Percentiles rank a stretch among this genome's conserved stretches.
These are phyloP conservation scores for Pterocarpus macrocarpus DNA, from an alignment of 306 rosid genomes.

Conservation along the genomic window DNA sequence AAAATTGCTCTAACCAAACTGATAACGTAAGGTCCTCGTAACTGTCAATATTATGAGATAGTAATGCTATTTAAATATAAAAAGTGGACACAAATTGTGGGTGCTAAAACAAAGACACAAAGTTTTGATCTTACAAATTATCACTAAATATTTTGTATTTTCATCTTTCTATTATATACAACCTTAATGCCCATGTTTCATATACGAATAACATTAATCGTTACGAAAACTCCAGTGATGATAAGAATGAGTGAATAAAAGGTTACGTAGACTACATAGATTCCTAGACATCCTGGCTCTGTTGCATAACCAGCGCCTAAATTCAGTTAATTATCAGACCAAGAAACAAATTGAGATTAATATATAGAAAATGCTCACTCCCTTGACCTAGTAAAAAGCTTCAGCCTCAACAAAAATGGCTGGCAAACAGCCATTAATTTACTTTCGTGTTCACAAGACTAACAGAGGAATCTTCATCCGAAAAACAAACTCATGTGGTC, in stretches of 20 bases:
- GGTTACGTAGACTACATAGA: not conserved
- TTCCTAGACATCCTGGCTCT: not conserved
- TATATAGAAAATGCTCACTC: not conserved
- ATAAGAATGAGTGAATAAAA: not conserved
- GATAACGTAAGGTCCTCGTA: no score
- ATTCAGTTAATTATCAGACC: not conserved
- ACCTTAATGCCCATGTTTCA: no score
- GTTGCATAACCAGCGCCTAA: not conserved
- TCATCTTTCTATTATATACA: no score
- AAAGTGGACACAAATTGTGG: no score
- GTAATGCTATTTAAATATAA: no score
- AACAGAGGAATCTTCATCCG: conserved; percentile 11
- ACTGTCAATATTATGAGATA: not conserved
- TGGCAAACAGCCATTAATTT: conserved; percentile 36
- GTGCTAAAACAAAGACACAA: no score
- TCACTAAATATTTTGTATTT: no score
- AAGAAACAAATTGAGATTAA: not conserved
- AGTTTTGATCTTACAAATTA: no score
- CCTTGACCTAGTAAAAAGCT: conserved; percentile 49
- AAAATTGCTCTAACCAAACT: no score
- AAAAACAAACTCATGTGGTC: conserved; percentile 43
- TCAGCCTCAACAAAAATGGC: conserved; percentile 28
- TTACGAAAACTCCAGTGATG: no score
- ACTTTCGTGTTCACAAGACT: conserved; percentile 42
- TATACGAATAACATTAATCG: no score